Percentiles rank a stretch among this genome's conserved stretches.
Conservation (phyloP, 257 asterid genomes). For the Rauvolfia tetraphylla region DNA sequence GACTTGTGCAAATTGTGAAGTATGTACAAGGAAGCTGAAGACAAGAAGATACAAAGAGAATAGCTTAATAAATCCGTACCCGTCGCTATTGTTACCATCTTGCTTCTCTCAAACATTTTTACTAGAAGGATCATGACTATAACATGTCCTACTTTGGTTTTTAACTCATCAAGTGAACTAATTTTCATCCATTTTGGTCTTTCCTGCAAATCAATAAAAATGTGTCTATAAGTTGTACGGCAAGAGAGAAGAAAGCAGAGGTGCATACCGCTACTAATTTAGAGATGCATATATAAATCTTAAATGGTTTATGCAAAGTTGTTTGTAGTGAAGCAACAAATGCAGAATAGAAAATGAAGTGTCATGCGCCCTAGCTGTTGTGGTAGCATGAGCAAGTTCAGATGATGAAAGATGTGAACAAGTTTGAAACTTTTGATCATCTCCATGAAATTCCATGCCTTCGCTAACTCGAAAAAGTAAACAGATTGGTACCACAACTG, state of each 20-base stretch:
- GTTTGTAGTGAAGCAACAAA: background rate
- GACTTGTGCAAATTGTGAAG: conserved; percentile 77
- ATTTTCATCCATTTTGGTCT: conserved; percentile 98
- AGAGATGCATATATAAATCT: background rate
- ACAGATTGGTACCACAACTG: background rate
- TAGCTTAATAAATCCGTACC: conserved; percentile 83
- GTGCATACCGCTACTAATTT: no score
- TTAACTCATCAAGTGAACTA: conserved; percentile 78
- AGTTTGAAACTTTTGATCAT: background rate
- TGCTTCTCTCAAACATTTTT: conserved; percentile 98
- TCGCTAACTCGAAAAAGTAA: background rate
- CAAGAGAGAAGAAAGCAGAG: conserved; percentile 1
- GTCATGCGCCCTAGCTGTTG: background rate
- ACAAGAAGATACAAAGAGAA: conserved; percentile 76
- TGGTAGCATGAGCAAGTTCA: background rate
- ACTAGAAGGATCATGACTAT: conserved; percentile 95
- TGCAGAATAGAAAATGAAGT: background rate
- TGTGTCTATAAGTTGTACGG: background rate
- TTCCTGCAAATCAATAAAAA: conserved; percentile 47
- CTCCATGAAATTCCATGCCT: background rate
- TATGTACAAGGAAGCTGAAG: conserved; percentile 88
- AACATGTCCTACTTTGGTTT: conserved; percentile 93
- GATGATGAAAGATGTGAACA: background rate
- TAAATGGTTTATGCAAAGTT: background rate
- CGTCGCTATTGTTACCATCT: conserved; percentile 82